A percentile compares a stretch with the other conserved stretches of the same genome.
phyloP scores from a whole-genome alignment of 23 red algal species.

The Gracilaria domingensis region DNA sequence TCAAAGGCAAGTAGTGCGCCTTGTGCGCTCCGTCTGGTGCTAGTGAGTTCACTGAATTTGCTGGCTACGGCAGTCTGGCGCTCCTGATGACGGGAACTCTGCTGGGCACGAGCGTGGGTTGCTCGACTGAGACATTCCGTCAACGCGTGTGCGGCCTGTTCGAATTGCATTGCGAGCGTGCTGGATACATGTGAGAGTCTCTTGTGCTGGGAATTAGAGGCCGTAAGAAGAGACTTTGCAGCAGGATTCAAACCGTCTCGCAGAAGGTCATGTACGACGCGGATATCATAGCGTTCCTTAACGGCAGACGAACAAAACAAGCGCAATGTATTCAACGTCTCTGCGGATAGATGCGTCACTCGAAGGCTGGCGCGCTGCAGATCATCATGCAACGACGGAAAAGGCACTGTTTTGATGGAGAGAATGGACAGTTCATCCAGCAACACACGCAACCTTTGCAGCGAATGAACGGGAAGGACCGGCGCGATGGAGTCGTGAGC shows the following conservation, averaged over 20 bases:
- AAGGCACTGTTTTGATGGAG: slow-evolving; percentile 9
- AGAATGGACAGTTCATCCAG: slow-evolving; percentile 29
- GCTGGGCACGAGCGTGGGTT: slow-evolving; percentile 4
- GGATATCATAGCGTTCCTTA: slow-evolving; percentile 38
- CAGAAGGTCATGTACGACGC: slow-evolving; percentile 50
- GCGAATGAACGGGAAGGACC: slow-evolving; percentile 1
- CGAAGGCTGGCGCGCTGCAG: slow-evolving; percentile 25
- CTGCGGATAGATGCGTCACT: slow-evolving; percentile 17
- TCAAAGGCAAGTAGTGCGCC: slow-evolving; percentile 35
- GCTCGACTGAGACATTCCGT: slow-evolving; percentile 12
- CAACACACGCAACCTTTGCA: neutral
- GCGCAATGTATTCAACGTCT: slow-evolving; percentile 18
- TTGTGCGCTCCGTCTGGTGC: neutral
- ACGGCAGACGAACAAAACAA: slow-evolving; percentile 38
- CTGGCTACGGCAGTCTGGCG: neutral
- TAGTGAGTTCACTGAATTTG: slow-evolving; percentile 13
- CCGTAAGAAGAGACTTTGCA: slow-evolving; percentile 38
- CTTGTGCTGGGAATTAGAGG: neutral
- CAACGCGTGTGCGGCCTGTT: slow-evolving; percentile 25
- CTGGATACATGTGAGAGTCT: slow-evolving; percentile 29
- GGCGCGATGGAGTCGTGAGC: slow-evolving; percentile 21
- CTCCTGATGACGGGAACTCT: slow-evolving; percentile 4
- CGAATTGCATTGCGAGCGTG: slow-evolving; percentile 37
- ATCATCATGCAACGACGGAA: slow-evolving; percentile 30
- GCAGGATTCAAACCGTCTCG: neutral